Evolutionary conservation across 2,329 filamentous ascomycete genomes (phyloP).

Genomic region (Polytolypa hystricis): DNA sequence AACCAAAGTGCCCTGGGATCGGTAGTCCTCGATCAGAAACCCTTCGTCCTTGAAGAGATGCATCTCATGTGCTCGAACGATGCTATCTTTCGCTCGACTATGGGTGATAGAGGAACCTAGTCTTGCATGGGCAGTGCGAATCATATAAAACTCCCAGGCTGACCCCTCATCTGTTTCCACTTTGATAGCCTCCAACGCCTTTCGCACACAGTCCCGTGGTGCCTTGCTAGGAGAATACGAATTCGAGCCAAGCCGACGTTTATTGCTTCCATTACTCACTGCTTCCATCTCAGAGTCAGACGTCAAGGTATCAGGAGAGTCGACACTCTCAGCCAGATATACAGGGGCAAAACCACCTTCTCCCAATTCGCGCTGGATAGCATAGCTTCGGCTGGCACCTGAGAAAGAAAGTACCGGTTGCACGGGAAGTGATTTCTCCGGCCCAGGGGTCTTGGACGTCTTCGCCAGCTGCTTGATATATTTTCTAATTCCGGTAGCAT

Average conservation of each 20-base stretch:
- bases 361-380: constrained; percentile 72
- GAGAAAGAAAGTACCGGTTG: constrained; percentile 59
- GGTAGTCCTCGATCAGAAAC: constrained; percentile 78
- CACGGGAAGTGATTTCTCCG: constrained; percentile 49
- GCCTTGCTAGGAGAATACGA: constrained; percentile 15
- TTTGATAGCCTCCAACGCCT: constrained; percentile 75
- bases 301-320: constrained; percentile 32
- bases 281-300: constrained; percentile 25
- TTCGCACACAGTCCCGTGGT: constrained; percentile 26
- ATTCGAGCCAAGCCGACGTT: constrained; percentile 40
- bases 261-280: constrained; percentile 35
- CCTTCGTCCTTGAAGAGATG: constrained; percentile 85
- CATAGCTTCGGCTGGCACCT: constrained; percentile 56
- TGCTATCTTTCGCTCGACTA: constrained; percentile 58
- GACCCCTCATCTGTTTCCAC: constrained; percentile 75
- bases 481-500: constrained; percentile 65
- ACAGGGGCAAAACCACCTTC: constrained; percentile 92
- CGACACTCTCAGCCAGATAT: constrained; percentile 72
- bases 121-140: constrained; percentile 67
- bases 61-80: constrained; percentile 78
- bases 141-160: constrained; percentile 94
- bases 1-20: constrained; percentile 83
- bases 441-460: constrained; percentile 29
- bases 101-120: constrained; percentile 51
- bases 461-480: constrained; percentile 59